These are phyloP conservation scores for Penicillium nordicum DNA, from an alignment of 2,329 filamentous ascomycete genomes.

Conservation along the genomic window DNA sequence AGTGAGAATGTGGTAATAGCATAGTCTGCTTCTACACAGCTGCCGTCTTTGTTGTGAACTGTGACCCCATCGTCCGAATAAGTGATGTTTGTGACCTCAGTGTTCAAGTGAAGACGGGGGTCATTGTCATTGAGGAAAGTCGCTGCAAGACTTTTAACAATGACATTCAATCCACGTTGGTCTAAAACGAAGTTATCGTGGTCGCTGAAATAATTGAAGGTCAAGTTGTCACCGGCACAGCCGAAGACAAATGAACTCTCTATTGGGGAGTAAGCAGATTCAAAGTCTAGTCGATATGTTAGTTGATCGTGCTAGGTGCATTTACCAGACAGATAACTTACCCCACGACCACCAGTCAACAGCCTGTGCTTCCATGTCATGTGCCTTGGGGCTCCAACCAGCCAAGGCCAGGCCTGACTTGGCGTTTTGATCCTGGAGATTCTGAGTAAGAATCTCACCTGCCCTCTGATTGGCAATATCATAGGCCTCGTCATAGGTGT, in stretches of 20 bases:
- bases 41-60: slow-evolving; percentile 52
- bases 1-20: slow-evolving; percentile 66
- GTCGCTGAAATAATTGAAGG: slow-evolving; percentile 61
- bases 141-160: slow-evolving; percentile 56
- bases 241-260: slow-evolving; percentile 56
- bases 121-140: slow-evolving; percentile 58
- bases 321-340: slow-evolving; percentile 13
- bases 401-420: slow-evolving; percentile 58
- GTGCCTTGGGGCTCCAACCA: slow-evolving; percentile 58
- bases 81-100: slow-evolving; percentile 53
- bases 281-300: slow-evolving; percentile 49
- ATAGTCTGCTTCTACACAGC: slow-evolving; percentile 58
- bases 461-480: slow-evolving; percentile 50
- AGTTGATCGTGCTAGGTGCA: not conserved
- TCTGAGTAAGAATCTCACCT: slow-evolving; percentile 56
- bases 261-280: slow-evolving; percentile 57
- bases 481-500: slow-evolving; percentile 50
- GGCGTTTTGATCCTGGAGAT: slow-evolving; percentile 60
- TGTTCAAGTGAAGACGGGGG: slow-evolving; percentile 56
- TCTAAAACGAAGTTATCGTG: slow-evolving; percentile 62
- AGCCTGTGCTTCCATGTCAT: slow-evolving; percentile 55
- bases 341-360: slow-evolving; percentile 59
- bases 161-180: slow-evolving; percentile 58
- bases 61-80: slow-evolving; percentile 54
- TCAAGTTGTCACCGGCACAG: slow-evolving; percentile 56